Base-by-base conservation (phyloP, 106 monocot species). In the Dendrobium huoshanense region DNA sequence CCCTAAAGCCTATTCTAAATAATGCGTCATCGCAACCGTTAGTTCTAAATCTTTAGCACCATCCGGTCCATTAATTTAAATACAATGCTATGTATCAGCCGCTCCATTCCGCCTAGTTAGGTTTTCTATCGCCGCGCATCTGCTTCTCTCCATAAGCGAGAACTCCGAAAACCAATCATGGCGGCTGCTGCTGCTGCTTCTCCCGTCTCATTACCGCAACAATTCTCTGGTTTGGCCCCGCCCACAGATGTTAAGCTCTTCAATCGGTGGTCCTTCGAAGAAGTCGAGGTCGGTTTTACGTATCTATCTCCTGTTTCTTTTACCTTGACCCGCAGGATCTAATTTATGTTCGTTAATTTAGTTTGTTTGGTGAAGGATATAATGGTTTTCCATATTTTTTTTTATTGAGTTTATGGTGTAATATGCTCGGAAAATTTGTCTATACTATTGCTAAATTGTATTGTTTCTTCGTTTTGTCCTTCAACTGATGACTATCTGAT, bases 241-340 rank as follows among this genome's bases (percentile, higher is more conserved):
- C 33, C 49, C 27, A 44, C 29, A 15, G 81, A 83, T 8, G 87
- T 83, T 70, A 87, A 84, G 78, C 83, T 87, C 3, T 87, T 87
- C 80, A 84, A 84, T 77, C 49, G 83, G 1, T 87, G 83, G 87
- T 70, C 80, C 7, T 87, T 83, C 81, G 87, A 87, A 19, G 87
- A 87, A 13, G 83, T 87, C 27, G 76, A 76, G 76, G 76, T 76
- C 4, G 8, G 70, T 22, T 25, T 48, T 45, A 17, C 76, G 27
- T 11, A n/a, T 76, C 5, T 27, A 31, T 67, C 48, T 48, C 48
- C 0, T 13, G 8, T 41, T 41, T 17, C 2, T 16, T 4, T 20
- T 5, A 37, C 37, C 37, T 70, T 70, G 37, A 4, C 13, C 33
- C 10, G 7, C 4, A 16, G 31, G 70, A 16, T 70, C 16, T 37